phyloP scores from a whole-genome alignment of 1,284 basidiomycete species.

The Singerocomus rubriflavus region DNA sequence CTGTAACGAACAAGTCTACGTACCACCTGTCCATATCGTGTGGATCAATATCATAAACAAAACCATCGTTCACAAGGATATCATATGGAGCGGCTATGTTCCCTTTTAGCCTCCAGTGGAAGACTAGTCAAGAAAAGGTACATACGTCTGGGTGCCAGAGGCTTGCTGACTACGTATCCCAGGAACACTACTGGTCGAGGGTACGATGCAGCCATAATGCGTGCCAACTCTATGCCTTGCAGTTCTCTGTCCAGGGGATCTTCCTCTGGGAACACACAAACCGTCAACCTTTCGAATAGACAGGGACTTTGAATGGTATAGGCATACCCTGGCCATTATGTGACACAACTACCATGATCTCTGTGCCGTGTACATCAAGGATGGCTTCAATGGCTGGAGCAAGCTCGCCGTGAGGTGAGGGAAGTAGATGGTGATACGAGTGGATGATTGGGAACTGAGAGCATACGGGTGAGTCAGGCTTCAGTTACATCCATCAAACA shows the following conservation, averaged over 20 bases:
- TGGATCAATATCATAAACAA: conserved; percentile 72
- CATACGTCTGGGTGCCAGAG: conserved; percentile 68
- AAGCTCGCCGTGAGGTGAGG: conserved; percentile 86
- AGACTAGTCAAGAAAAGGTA: conserved; percentile 8
- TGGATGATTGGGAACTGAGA: conserved; percentile 87
- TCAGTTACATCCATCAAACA: neutral
- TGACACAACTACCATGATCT: conserved; percentile 80
- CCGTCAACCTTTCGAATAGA: neutral
- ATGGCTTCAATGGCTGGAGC: conserved; percentile 92
- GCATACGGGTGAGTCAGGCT: conserved; percentile 2
- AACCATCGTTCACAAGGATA: conserved; percentile 72
- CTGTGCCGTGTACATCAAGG: conserved; percentile 79
- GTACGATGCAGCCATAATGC: conserved; percentile 72
- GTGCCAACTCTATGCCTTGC: conserved; percentile 80
- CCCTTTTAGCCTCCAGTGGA: conserved; percentile 12
- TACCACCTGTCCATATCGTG: conserved; percentile 73
- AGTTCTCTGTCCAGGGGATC: conserved; percentile 86
- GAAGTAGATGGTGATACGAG: conserved; percentile 86
- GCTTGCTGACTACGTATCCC: conserved; percentile 83
- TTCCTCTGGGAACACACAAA: conserved; percentile 52
- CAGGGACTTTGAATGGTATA: neutral
- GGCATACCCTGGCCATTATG: conserved; percentile 87
- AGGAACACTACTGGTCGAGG: conserved; percentile 84
- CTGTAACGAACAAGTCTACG: conserved; percentile 13
- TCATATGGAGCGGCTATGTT: conserved; percentile 76